Conservation (phyloP, 192 early-diverging fungal species). For the Coemansia guatemalensis region DNA sequence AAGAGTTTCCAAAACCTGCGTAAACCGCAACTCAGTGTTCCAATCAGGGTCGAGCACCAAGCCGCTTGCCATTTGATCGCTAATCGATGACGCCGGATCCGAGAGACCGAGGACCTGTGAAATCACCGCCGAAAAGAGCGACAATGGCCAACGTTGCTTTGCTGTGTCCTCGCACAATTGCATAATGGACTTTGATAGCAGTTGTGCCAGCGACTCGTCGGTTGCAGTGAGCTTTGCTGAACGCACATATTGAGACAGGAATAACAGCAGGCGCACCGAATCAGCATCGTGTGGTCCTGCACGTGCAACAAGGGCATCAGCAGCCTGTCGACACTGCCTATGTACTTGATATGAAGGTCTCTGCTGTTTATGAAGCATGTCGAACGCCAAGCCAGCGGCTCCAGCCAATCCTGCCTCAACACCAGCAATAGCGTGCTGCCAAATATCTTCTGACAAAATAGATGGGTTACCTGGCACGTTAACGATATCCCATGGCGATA, state of each 20-base stretch:
- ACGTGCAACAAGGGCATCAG: conserved; percentile 21
- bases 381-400: conserved; percentile 24
- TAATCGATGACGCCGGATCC: neutral
- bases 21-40: conserved; percentile 32
- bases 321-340: conserved; percentile 33
- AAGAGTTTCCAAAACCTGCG: conserved; percentile 21
- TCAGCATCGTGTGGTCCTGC: conserved; percentile 16
- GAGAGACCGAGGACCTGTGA: conserved; percentile 6
- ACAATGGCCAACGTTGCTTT: conserved; percentile 20
- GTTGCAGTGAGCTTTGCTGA: neutral
- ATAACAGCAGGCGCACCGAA: conserved; percentile 12
- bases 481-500: conserved; percentile 1
- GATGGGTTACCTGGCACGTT: neutral
- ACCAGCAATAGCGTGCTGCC: conserved; percentile 40
- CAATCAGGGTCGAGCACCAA: conserved; percentile 21
- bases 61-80: neutral
- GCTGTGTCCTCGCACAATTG: conserved; percentile 31
- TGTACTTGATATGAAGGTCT: conserved; percentile 7
- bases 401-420: conserved; percentile 31
- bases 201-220: conserved; percentile 9
- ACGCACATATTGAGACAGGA: conserved; percentile 26
- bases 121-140: conserved; percentile 15
- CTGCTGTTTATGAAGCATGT: conserved; percentile 18
- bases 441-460: conserved; percentile 15
- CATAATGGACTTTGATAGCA: conserved; percentile 7